Percentiles rank a stretch among this genome's conserved stretches.
phyloP scores from a whole-genome alignment of 1,139 yeast species.

The Diutina pseudorugosa region DNA sequence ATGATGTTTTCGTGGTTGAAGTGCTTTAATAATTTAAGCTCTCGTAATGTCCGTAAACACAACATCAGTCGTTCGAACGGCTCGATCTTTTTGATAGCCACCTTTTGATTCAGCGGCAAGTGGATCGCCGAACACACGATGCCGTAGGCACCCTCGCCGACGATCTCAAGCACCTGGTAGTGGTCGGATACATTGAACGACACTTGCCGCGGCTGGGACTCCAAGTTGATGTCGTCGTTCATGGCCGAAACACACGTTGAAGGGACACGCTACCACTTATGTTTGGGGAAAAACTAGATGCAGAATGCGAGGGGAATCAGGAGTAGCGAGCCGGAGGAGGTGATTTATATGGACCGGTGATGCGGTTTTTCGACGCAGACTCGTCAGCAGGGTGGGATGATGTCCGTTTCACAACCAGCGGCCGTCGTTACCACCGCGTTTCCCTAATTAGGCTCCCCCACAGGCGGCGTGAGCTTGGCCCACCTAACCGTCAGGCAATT shows the following conservation, averaged over 20 bases:
- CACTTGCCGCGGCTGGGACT: background rate
- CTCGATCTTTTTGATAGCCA: constrained; percentile 89
- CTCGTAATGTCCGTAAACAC: constrained; percentile 82
- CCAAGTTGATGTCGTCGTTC: background rate
- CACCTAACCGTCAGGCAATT: background rate
- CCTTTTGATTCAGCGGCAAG: constrained; percentile 77
- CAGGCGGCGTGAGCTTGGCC: background rate
- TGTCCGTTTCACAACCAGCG: background rate
- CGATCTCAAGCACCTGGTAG: constrained; percentile 72
- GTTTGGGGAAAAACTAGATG: background rate
- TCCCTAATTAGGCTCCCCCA: background rate
- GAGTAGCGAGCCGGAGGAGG: background rate
- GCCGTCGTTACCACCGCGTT: background rate
- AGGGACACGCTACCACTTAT: background rate
- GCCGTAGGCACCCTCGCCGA: constrained; percentile 98
- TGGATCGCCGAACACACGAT: constrained; percentile 89
- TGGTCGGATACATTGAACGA: constrained; percentile 75
- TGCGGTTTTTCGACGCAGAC: too few species aligned
- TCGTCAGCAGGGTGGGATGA: background rate
- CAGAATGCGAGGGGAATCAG: constrained; percentile 1
- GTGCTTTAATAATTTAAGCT: constrained; percentile 75
- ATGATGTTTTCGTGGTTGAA: constrained; percentile 89
- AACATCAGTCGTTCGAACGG: constrained; percentile 91
- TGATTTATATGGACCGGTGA: background rate
- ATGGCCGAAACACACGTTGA: background rate